Evolutionary conservation across 2,329 filamentous ascomycete species (phyloP), one percentile per base, ranked within the genome.

Genomic region (Pseudogymnoascus sp.): DNA sequence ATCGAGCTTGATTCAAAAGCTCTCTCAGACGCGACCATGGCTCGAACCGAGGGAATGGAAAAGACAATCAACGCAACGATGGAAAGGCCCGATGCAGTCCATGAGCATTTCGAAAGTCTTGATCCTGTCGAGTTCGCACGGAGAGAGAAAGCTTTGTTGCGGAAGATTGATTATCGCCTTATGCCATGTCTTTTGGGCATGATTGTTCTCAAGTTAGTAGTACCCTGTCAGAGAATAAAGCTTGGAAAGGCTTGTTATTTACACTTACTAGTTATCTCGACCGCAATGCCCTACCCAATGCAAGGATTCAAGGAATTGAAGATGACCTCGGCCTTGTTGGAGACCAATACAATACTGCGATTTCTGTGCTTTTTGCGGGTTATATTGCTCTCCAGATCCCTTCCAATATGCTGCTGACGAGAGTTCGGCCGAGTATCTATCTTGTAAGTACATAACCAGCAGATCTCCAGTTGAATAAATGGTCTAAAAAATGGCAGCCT

Each of bases 381-480:
- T 83, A 83, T 63, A 77, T 82, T 0, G 75, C 81, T 33, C 78
- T 79, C 3, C 74, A 81, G 63, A 75, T 81, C 11, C 79, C 79
- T 0, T 78, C 75, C 60, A 82, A 83, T 62, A 74, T 83, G 16
- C 72, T 82, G 11, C 69, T 83, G 2, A 82, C 79, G 1, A 73
- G 76, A 7, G 68, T 81, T 7, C 73, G 77, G 14, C 79, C 79
- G 1, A 25, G 35, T 58, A 61, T 52, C 16, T 61, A 63, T 41
- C 31, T 62, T 2, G 61, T 23, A 33, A 23, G 41, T 6, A n/a
- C 14, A n/a, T 7, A 25, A 0, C 12, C 41, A 4, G 3, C 21
- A 8, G 12, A 45, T 25, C 41, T n/a, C 21, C 5, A n/a, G 41
- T 25, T n/a, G 3, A 3, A n/a, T n/a, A 25, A 14, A 25, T 1